Percentiles rank a stretch among this genome's conserved stretches.
These are phyloP conservation scores for Trichosporon faecale DNA, from an alignment of 1,284 basidiomycete species.

Conservation along the genomic window DNA sequence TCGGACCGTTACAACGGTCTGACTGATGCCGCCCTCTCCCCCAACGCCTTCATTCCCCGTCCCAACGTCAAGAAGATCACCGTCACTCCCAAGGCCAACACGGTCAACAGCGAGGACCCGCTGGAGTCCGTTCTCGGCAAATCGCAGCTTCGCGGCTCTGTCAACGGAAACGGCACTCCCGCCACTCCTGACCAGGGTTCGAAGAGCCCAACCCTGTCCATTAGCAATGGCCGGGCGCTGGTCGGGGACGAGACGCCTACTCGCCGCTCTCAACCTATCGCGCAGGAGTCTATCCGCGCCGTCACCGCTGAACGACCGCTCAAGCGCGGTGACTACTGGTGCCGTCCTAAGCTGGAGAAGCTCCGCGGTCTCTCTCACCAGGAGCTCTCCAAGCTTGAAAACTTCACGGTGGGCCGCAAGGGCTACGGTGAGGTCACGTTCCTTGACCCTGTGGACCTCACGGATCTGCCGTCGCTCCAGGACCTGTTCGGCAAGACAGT, in stretches of 20 bases:
- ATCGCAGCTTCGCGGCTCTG: constrained; percentile 42
- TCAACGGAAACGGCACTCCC: constrained; percentile 51
- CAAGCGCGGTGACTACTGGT: constrained; percentile 85
- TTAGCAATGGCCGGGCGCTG: constrained; percentile 39
- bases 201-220: constrained; percentile 56
- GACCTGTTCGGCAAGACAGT: constrained; percentile 84
- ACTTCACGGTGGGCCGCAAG: constrained; percentile 81
- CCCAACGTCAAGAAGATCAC: constrained; percentile 94
- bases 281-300: constrained; percentile 39
- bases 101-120: constrained; percentile 37
- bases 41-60: constrained; percentile 64
- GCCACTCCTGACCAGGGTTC: constrained; percentile 42
- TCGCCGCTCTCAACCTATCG: constrained; percentile 28
- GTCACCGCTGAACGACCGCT: constrained; percentile 52
- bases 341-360: constrained; percentile 68
- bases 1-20: constrained; percentile 56
- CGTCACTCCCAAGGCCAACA: constrained; percentile 61
- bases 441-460: constrained; percentile 87
- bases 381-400: constrained; percentile 64
- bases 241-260: constrained; percentile 26
- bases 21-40: constrained; percentile 57
- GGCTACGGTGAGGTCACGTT: constrained; percentile 90
- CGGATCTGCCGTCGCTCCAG: constrained; percentile 72
- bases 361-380: constrained; percentile 65
- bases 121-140: constrained; percentile 49